These are phyloP conservation scores for Phytophthora sp. DNA, from an alignment of 352 stramenopile genomes.

Conservation along the genomic window DNA sequence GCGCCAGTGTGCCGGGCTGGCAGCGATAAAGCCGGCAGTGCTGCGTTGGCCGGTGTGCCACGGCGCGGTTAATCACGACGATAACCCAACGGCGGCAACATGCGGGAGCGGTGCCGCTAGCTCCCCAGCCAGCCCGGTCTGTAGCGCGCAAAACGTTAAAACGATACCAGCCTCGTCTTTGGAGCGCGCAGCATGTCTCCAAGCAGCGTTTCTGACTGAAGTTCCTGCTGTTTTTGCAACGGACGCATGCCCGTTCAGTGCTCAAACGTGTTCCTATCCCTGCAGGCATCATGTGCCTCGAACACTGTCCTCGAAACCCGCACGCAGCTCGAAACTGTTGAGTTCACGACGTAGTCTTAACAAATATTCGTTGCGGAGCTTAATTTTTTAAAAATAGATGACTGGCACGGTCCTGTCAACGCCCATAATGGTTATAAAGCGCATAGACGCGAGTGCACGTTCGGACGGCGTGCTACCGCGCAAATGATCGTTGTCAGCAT, in stretches of 20 bases:
- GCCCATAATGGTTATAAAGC: no score
- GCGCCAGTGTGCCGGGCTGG: background rate
- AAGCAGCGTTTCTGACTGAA: slow-evolving; percentile 24
- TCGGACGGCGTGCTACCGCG: no score
- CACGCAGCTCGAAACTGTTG: no score
- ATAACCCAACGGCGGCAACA: slow-evolving; percentile 7
- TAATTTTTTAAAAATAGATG: no score
- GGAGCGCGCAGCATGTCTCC: slow-evolving; percentile 16
- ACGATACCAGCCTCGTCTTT: slow-evolving; percentile 16
- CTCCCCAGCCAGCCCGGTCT: slow-evolving; percentile 4
- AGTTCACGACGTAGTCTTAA: background rate
- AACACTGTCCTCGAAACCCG: no score
- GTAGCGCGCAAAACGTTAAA: slow-evolving; percentile 22
- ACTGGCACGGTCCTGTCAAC: no score
- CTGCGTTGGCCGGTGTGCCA: background rate
- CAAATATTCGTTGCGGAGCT: slow-evolving; percentile 16
- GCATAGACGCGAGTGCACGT: no score
- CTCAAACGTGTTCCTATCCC: no score
- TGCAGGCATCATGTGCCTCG: no score
- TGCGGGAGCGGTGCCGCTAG: background rate
- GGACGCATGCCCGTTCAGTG: no score
- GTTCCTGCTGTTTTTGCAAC: no score
- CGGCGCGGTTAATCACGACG: slow-evolving; percentile 11
- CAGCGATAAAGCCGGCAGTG: slow-evolving; percentile 1
- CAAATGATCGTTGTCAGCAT: no score